Evolutionary conservation across 106 monocot genomes (phyloP).

Genomic region (Phalaenopsis equestris): DNA sequence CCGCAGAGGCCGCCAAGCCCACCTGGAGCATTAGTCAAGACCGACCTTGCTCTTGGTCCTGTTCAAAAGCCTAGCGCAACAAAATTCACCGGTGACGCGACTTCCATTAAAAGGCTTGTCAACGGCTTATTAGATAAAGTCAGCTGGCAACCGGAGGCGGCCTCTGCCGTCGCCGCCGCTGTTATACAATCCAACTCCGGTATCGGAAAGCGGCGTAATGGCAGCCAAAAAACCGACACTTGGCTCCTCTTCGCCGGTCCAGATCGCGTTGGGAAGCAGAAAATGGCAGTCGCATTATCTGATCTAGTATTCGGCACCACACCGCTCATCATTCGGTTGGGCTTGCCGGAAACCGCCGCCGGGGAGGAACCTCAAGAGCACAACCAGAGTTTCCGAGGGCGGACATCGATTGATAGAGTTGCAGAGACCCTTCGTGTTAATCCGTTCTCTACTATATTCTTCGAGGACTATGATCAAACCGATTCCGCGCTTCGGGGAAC

Average conservation of each 20-base stretch:
- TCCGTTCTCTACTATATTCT: slow-evolving; percentile 55
- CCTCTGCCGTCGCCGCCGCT: slow-evolving; percentile 48
- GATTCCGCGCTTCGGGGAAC: slow-evolving; percentile 36
- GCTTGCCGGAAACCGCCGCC: background rate
- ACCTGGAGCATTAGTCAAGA: slow-evolving; percentile 42
- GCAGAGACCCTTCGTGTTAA: slow-evolving; percentile 49
- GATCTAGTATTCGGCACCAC: slow-evolving; percentile 45
- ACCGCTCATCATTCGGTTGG: slow-evolving; percentile 34
- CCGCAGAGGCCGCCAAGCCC: slow-evolving; percentile 21
- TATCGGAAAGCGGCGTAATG: slow-evolving; percentile 25
- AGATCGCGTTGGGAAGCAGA: slow-evolving; percentile 71
- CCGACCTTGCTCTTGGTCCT: slow-evolving; percentile 42
- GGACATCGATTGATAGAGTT: slow-evolving; percentile 37
- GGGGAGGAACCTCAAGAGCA: slow-evolving; percentile 20
- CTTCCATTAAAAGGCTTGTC: slow-evolving; percentile 68
- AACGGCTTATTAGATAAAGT: slow-evolving; percentile 71
- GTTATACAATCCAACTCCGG: slow-evolving; percentile 59
- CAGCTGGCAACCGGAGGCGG: slow-evolving; percentile 74
- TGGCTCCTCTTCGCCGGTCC: slow-evolving; percentile 78
- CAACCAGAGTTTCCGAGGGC: slow-evolving; percentile 28
- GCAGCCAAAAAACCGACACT: slow-evolving; percentile 33
- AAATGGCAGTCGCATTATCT: slow-evolving; percentile 67
- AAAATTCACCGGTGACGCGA: slow-evolving; percentile 19
- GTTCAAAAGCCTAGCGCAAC: slow-evolving; percentile 5
- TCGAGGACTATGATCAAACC: slow-evolving; percentile 55